phyloP scores from a whole-genome alignment of 1,284 basidiomycete species.

The Puccinia horiana region DNA sequence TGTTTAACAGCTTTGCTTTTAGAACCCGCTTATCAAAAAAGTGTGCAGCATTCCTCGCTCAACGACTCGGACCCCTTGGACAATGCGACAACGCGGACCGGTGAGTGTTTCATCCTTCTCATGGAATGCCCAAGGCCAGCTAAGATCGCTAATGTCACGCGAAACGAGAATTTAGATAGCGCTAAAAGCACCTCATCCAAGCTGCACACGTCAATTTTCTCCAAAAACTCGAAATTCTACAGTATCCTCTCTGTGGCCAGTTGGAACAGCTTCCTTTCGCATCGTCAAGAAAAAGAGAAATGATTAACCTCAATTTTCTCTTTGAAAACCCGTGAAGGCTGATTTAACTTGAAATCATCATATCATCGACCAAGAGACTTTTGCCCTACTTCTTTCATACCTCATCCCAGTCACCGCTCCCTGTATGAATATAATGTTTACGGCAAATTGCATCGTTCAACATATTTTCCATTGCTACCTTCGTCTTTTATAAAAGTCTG shows the following conservation, averaged over 20 bases:
- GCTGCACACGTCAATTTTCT: conserved; percentile 12
- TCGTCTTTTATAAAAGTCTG: not conserved
- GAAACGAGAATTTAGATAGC: not conserved
- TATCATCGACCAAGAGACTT: not conserved
- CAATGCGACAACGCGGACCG: conserved; percentile 8
- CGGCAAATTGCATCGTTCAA: not conserved
- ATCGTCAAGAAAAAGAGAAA: conserved; percentile 20
- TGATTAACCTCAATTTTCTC: too few species aligned
- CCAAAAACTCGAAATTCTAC: conserved; percentile 13
- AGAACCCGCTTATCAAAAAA: not conserved
- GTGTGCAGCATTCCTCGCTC: not conserved
- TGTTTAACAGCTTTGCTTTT: not conserved
- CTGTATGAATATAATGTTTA: not conserved
- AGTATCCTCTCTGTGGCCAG: conserved; percentile 13
- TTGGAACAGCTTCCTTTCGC: conserved; percentile 7
- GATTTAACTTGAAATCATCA: not conserved
- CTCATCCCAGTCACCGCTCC: not conserved
- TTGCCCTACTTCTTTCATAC: not conserved
- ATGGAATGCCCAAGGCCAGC: not conserved
- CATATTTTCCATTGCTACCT: not conserved
- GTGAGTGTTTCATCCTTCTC: not conserved
- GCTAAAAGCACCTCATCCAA: conserved; percentile 17
- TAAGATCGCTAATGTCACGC: not conserved
- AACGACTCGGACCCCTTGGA: not conserved
- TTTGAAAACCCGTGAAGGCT: not conserved